Evolutionary conservation across 2,329 filamentous ascomycete genomes (phyloP).

Genomic region (Zalaria sp.): DNA sequence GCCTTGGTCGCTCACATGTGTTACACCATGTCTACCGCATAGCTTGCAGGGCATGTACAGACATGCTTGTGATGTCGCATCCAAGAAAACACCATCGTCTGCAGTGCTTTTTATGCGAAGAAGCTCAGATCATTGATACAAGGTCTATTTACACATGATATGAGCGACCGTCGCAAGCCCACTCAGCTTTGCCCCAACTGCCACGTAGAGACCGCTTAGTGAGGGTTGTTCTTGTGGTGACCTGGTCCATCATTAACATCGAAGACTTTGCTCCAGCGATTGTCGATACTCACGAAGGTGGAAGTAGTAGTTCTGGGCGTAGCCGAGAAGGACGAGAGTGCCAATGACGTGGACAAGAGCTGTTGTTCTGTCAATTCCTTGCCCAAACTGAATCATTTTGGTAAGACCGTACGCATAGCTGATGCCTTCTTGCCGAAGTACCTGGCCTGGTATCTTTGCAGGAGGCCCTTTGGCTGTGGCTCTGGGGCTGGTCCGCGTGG

Average conservation of each 20-base stretch:
- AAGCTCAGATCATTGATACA: neutral
- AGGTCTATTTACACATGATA: neutral
- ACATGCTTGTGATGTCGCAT: too few relatives aligned
- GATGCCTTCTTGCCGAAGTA: constrained; percentile 95
- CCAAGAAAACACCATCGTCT: too few relatives aligned
- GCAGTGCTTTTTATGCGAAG: neutral
- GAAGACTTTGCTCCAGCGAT: constrained; percentile 3
- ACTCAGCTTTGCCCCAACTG: too few relatives aligned
- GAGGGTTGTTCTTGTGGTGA: constrained; percentile 99
- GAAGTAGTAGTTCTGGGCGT: constrained; percentile 99
- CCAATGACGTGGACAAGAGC: constrained; percentile 80
- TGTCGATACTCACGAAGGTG: constrained; percentile 68
- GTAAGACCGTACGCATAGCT: constrained; percentile 59
- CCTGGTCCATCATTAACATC: constrained; percentile 37
- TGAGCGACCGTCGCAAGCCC: too few relatives aligned
- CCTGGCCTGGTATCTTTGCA: constrained; percentile 70
- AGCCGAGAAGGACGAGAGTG: constrained; percentile 66
- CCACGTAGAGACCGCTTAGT: constrained; percentile 41
- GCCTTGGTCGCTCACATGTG: too few relatives aligned
- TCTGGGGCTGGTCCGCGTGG: constrained; percentile 83
- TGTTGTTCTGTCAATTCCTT: constrained; percentile 25
- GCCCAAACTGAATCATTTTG: constrained; percentile 1
- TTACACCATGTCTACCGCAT: too few relatives aligned
- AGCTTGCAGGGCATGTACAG: too few relatives aligned
- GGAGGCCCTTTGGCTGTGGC: constrained; percentile 63